A percentile compares a stretch with the other conserved stretches of the same genome.
These are phyloP conservation scores for Amanita muscaria DNA, from an alignment of 768 basidiomycete species.

Conservation along the genomic window DNA sequence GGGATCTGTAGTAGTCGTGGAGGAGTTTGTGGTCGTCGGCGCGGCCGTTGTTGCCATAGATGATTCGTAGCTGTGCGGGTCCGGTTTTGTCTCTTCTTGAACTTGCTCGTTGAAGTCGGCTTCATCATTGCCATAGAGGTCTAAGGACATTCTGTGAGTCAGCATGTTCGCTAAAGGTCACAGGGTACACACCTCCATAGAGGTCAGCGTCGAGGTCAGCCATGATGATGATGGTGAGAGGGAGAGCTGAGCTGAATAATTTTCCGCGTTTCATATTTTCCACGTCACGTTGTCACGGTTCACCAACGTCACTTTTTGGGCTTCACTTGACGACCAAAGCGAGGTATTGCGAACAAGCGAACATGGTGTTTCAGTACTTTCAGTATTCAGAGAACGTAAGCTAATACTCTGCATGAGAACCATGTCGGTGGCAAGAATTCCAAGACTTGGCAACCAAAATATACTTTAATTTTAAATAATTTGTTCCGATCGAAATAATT, in stretches of 20 bases:
- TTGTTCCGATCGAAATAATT: too few relatives aligned
- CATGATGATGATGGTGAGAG: constrained; percentile 40
- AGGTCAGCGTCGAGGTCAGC: constrained; percentile 85
- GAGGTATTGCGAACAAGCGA: too few relatives aligned
- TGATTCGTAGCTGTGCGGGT: constrained; percentile 12
- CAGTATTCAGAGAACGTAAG: too few relatives aligned
- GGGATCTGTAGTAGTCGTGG: constrained; percentile 10
- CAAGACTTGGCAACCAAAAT: too few relatives aligned
- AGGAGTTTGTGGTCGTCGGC: constrained; percentile 12
- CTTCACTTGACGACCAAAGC: too few relatives aligned
- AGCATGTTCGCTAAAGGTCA: not conserved
- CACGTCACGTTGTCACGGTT: constrained; percentile 2
- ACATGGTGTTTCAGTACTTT: too few relatives aligned
- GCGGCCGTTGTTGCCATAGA: constrained; percentile 10
- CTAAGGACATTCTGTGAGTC: constrained; percentile 23
- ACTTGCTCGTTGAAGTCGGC: constrained; percentile 43
- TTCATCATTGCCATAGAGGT: constrained; percentile 72
- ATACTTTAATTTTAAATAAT: too few relatives aligned
- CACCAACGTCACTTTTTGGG: not conserved
- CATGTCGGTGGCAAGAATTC: too few relatives aligned
- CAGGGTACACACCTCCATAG: constrained; percentile 63
- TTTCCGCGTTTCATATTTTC: constrained; percentile 1
- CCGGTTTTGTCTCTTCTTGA: constrained; percentile 10
- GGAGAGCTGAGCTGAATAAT: constrained; percentile 17
- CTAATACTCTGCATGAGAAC: too few relatives aligned